Evolutionary conservation across 345 rosid species (phyloP).

Genomic region (Eucalyptus marginata): DNA sequence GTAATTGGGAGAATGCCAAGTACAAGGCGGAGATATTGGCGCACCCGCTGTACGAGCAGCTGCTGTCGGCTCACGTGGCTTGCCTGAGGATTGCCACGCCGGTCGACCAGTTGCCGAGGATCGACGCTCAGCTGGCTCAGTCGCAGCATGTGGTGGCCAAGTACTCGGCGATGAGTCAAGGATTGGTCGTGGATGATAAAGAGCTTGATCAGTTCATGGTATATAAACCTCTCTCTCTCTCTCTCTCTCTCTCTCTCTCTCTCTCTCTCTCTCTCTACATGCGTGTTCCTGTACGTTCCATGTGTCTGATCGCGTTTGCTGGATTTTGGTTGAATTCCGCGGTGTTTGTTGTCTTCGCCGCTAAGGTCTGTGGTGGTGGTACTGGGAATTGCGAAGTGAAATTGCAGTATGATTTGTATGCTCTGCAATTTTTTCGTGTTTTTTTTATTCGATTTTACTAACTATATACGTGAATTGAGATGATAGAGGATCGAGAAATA

Average conservation of each 20-base stretch:
- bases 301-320: not conserved
- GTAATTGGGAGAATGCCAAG: slow-evolving; percentile 84
- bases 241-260: too few relatives aligned
- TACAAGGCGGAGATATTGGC: slow-evolving; percentile 75
- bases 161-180: slow-evolving; percentile 68
- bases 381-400: not conserved
- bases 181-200: slow-evolving; percentile 59
- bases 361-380: not conserved
- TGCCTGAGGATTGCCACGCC: slow-evolving; percentile 91
- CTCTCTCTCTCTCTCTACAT: not conserved
- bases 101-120: slow-evolving; percentile 90
- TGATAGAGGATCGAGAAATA: not conserved
- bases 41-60: slow-evolving; percentile 89
- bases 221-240: not conserved
- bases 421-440: not conserved
- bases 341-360: not conserved
- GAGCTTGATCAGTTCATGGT: slow-evolving; percentile 99
- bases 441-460: not conserved
- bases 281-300: not conserved
- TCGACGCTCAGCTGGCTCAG: slow-evolving; percentile 94
- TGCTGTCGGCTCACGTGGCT: slow-evolving; percentile 84
- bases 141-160: slow-evolving; percentile 87
- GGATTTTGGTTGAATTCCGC: not conserved
- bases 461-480: not conserved
- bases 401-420: not conserved